Conservation (phyloP, 306 rosid species). For the Vachellia pachyceras region DNA sequence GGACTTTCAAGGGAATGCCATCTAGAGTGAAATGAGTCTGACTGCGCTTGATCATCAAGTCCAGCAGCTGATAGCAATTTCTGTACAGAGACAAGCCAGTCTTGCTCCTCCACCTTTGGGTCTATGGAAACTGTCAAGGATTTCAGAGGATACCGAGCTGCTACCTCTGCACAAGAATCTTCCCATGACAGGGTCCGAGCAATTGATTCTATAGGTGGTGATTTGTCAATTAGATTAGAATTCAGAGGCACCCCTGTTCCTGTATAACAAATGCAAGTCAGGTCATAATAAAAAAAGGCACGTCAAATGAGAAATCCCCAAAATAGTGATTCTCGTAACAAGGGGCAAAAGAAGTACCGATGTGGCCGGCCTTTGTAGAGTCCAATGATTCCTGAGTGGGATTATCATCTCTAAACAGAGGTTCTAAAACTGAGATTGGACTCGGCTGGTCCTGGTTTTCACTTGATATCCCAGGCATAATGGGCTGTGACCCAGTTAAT, state of each 20-base stretch:
- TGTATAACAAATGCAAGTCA: conserved; percentile 36
- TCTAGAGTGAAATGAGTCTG: conserved; percentile 51
- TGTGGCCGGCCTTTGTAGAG: conserved; percentile 47
- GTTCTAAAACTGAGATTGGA: conserved; percentile 87
- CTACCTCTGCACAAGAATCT: conserved; percentile 61
- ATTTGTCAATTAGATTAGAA: conserved; percentile 92
- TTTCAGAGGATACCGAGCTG: conserved; percentile 56
- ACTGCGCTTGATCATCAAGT: conserved; percentile 55
- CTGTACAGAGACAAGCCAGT: conserved; percentile 72
- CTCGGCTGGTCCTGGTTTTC: conserved; percentile 87
- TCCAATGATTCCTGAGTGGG: conserved; percentile 54
- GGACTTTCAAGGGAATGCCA: conserved; percentile 83
- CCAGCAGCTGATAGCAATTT: conserved; percentile 76
- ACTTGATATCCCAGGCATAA: conserved; percentile 48
- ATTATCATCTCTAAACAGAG: conserved; percentile 68
- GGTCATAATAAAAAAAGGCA: conserved; percentile 22
- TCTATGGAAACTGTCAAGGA: conserved; percentile 57
- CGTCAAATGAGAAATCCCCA: conserved; percentile 7
- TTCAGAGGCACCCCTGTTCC: conserved; percentile 53
- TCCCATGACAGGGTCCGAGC: conserved; percentile 86
- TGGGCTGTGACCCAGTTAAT: conserved; percentile 52
- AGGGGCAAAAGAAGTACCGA: conserved; percentile 47
- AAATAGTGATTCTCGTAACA: conserved; percentile 14
- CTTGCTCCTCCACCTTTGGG: conserved; percentile 63
- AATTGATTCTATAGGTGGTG: conserved; percentile 94